These are phyloP conservation scores for Tephrocybe sp. DNA, from an alignment of 768 basidiomycete genomes.

Conservation along the genomic window DNA sequence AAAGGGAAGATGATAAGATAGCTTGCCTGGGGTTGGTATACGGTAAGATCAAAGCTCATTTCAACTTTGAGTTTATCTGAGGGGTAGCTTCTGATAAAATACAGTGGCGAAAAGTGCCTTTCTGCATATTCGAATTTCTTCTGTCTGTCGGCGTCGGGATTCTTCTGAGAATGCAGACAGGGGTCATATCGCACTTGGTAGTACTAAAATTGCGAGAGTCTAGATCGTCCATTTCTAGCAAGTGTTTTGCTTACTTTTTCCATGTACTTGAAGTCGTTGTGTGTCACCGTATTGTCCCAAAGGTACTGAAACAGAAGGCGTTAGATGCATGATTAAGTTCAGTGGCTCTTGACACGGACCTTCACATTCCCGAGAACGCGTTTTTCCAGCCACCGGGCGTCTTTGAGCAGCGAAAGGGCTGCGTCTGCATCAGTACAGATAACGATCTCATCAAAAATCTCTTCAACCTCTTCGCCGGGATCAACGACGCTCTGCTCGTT, in stretches of 20 bases:
- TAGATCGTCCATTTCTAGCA: background rate
- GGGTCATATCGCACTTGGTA: constrained; percentile 39
- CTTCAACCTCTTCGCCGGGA: constrained; percentile 25
- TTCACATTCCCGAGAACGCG: constrained; percentile 31
- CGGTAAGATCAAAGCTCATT: constrained; percentile 52
- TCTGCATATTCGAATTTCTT: constrained; percentile 36
- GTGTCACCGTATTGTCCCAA: constrained; percentile 51
- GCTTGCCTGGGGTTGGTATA: constrained; percentile 46
- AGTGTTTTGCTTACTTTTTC: constrained; percentile 31
- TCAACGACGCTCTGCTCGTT: constrained; percentile 25
- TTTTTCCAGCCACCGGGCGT: constrained; percentile 27
- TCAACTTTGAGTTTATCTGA: constrained; percentile 46
- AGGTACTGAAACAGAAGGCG: constrained; percentile 32
- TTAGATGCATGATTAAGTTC: no score
- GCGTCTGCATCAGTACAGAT: constrained; percentile 29
- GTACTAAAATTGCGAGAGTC: constrained; percentile 26
- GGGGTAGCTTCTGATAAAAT: constrained; percentile 45
- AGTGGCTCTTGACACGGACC: no score
- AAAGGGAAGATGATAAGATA: background rate
- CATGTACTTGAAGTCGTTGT: constrained; percentile 47
- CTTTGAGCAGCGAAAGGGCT: constrained; percentile 23
- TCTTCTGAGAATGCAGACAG: constrained; percentile 26
- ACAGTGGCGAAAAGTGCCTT: constrained; percentile 42
- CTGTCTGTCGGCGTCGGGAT: constrained; percentile 21
- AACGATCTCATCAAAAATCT: constrained; percentile 27